Evolutionary conservation across 805 yeast species (phyloP).

Genomic region (Saccharomyces eubayanus): DNA sequence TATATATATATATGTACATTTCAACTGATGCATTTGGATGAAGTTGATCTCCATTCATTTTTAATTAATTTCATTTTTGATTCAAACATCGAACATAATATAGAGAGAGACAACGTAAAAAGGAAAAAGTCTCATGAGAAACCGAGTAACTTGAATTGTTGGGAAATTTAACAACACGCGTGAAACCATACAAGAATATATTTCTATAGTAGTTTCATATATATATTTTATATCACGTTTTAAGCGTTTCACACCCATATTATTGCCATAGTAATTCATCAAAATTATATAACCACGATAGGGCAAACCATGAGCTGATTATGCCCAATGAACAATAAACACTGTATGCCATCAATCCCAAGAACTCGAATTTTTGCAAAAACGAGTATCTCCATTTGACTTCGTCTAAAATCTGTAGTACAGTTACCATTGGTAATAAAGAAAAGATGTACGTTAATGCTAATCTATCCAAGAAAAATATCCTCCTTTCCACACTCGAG

Average conservation of each 20-base stretch:
- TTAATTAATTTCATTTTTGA: background rate
- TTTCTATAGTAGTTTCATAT: background rate
- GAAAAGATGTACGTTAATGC: constrained; percentile 60
- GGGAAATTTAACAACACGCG: background rate
- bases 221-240: background rate
- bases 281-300: constrained; percentile 80
- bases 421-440: constrained; percentile 53
- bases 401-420: constrained; percentile 41
- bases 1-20: background rate
- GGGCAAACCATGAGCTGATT: constrained; percentile 77
- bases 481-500: constrained; percentile 35
- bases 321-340: constrained; percentile 84
- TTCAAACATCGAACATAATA: background rate
- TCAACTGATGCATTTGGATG: background rate
- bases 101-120: background rate
- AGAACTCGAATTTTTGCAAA: constrained; percentile 57
- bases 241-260: background rate
- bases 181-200: background rate
- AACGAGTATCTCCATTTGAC: constrained; percentile 47
- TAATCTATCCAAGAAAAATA: constrained; percentile 65
- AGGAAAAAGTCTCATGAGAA: background rate
- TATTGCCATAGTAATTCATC: constrained; percentile 61
- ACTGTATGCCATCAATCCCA: constrained; percentile 73
- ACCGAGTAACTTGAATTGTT: background rate
- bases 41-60: background rate